A percentile compares a stretch with the other conserved stretches of the same genome.
Conservation (phyloP, 306 rosid species). For the Quercus glauca region DNA sequence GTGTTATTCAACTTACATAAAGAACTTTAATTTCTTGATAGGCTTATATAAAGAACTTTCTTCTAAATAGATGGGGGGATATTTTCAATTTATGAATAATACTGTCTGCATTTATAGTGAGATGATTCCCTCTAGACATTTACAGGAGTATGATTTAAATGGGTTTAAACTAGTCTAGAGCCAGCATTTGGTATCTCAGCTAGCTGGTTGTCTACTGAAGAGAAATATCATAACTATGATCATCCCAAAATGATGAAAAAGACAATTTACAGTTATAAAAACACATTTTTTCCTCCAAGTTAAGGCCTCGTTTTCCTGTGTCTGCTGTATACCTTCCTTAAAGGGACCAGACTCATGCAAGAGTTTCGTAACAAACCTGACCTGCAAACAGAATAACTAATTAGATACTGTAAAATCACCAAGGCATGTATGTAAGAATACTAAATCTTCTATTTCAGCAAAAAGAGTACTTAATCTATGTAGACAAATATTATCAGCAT, state of each 20-base stretch:
- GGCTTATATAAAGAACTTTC: background rate
- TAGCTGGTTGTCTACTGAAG: background rate
- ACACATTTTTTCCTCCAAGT: background rate
- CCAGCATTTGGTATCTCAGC: no score
- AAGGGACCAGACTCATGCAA: constrained; percentile 83
- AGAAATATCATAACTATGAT: background rate
- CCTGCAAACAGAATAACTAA: constrained; percentile 37
- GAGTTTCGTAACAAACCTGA: constrained; percentile 66
- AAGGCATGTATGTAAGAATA: background rate
- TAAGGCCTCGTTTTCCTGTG: background rate
- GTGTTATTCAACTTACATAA: background rate
- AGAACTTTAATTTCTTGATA: no score
- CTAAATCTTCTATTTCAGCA: no score
- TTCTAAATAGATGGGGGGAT: background rate
- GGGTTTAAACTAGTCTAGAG: background rate
- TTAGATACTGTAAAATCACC: background rate
- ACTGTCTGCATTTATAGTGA: background rate
- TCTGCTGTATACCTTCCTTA: constrained; percentile 49
- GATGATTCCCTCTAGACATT: background rate
- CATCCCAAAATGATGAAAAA: background rate
- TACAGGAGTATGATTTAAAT: background rate
- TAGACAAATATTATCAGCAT: background rate
- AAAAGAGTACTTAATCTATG: background rate
- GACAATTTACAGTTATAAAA: background rate
- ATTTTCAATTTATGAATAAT: background rate